A percentile compares a stretch with the other conserved stretches of the same genome.
Evolutionary conservation across 2,329 filamentous ascomycete genomes (phyloP).

Genomic region (Dactylonectria estremocensis): DNA sequence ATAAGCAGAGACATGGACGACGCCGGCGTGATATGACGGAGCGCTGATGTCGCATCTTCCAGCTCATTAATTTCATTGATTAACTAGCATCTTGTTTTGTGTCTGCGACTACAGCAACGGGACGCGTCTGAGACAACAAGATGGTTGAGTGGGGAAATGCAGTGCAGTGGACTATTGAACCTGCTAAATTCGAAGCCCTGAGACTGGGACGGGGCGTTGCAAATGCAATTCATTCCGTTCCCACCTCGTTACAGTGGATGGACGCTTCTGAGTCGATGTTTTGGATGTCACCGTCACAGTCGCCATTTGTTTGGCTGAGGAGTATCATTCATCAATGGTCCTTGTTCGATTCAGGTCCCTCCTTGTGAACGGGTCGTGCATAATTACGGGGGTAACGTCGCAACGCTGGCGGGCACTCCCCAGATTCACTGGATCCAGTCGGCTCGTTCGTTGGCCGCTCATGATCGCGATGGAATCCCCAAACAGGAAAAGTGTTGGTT

Average conservation of each 20-base stretch:
- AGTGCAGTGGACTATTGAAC: not conserved
- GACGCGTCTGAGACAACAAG: not conserved
- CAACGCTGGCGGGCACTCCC: not conserved
- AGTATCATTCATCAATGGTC: not conserved
- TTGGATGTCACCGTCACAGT: not conserved
- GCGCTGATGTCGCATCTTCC: no score
- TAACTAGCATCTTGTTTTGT: not conserved
- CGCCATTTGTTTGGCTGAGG: not conserved
- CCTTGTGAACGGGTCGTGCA: no score
- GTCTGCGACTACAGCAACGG: not conserved
- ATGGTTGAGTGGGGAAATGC: not conserved
- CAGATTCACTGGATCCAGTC: not conserved
- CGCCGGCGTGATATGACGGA: not conserved
- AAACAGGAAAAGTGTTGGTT: constrained; percentile 3
- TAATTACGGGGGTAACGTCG: not conserved
- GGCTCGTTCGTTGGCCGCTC: not conserved
- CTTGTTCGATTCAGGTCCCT: no score
- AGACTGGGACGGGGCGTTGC: not conserved
- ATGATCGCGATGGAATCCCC: constrained; percentile 3
- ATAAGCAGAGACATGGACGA: not conserved
- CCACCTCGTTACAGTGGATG: not conserved
- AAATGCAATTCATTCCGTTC: not conserved
- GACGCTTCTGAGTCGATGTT: not conserved
- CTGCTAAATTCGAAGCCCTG: not conserved
- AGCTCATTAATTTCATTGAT: not conserved